Evolutionary conservation across 2,329 filamentous ascomycete genomes (phyloP).

Genomic region (Helminthosporium solani): DNA sequence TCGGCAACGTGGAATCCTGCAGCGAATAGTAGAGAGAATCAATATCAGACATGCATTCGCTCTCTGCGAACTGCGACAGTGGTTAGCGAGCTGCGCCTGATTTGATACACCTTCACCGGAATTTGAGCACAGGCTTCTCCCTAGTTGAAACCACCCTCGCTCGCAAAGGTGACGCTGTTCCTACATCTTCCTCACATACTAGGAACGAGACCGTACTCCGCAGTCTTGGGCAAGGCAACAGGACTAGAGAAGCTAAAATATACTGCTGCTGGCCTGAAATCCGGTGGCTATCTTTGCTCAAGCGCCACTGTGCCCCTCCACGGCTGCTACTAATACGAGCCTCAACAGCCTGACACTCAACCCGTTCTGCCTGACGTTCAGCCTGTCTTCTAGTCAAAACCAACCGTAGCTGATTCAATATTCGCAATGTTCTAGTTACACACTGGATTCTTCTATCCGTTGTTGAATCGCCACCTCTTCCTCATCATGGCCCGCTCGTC

Average conservation of each 20-base stretch:
- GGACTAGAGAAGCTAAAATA: neutral
- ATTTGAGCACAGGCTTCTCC: neutral
- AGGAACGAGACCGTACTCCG: too few relatives aligned
- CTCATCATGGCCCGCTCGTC: too few relatives aligned
- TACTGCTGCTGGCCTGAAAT: neutral
- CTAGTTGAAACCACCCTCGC: neutral
- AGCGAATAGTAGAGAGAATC: too few relatives aligned
- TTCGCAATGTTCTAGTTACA: too few relatives aligned
- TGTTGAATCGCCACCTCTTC: too few relatives aligned
- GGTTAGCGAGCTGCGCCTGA: neutral
- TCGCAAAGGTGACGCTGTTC: neutral
- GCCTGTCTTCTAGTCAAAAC: too few relatives aligned
- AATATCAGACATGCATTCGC: neutral
- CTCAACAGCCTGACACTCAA: neutral
- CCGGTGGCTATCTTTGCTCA: neutral
- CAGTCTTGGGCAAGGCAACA: neutral
- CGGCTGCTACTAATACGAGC: neutral
- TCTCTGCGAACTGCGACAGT: neutral
- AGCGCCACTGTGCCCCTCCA: neutral
- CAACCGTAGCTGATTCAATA: too few relatives aligned
- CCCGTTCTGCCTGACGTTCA: neutral
- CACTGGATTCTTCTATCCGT: too few relatives aligned
- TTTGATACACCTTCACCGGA: conserved; percentile 3
- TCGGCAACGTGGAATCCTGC: too few relatives aligned
- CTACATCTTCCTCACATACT: neutral